Conservation (phyloP, 768 basidiomycete genomes). For the Pleurotus citrinopileatus region DNA sequence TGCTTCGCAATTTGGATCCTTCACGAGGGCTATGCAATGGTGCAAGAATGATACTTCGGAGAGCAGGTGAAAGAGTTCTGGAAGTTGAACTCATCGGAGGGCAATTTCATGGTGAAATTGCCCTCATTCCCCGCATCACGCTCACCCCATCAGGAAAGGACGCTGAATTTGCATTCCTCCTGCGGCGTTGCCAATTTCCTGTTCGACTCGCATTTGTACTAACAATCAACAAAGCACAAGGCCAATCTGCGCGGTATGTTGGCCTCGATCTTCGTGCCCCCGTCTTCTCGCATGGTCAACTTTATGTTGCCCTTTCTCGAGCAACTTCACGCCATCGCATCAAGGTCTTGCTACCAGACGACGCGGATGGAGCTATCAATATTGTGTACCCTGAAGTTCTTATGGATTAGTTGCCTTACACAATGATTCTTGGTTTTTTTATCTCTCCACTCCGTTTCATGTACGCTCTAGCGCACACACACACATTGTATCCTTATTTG, state of each 20-base stretch:
- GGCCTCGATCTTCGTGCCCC: conserved; percentile 35
- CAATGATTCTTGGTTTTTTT: neutral
- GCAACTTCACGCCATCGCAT: conserved; percentile 23
- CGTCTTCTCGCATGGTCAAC: conserved; percentile 42
- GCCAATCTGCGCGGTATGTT: conserved; percentile 40
- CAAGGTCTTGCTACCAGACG: conserved; percentile 18
- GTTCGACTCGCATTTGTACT: conserved; percentile 42
- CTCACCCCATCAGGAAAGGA: conserved; percentile 24
- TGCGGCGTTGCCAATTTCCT: conserved; percentile 38
- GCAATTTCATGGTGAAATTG: conserved; percentile 29
- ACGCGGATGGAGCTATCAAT: neutral
- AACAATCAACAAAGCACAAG: conserved; percentile 48
- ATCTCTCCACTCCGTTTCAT: neutral
- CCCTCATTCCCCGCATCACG: conserved; percentile 36
- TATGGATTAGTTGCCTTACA: neutral
- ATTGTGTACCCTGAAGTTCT: conserved; percentile 12
- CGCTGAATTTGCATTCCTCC: conserved; percentile 23
- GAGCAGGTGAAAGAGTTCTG: conserved; percentile 26
- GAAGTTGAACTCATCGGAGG: conserved; percentile 33
- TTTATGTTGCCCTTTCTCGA: conserved; percentile 39
- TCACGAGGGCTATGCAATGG: conserved; percentile 36
- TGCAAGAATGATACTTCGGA: conserved; percentile 24
- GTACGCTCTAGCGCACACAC: neutral
- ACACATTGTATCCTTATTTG: too few species aligned
- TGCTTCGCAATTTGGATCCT: conserved; percentile 41